Percentiles rank a stretch among this genome's conserved stretches.
Conservation (phyloP, 805 yeast species). For the Lachancea mirantina region DNA sequence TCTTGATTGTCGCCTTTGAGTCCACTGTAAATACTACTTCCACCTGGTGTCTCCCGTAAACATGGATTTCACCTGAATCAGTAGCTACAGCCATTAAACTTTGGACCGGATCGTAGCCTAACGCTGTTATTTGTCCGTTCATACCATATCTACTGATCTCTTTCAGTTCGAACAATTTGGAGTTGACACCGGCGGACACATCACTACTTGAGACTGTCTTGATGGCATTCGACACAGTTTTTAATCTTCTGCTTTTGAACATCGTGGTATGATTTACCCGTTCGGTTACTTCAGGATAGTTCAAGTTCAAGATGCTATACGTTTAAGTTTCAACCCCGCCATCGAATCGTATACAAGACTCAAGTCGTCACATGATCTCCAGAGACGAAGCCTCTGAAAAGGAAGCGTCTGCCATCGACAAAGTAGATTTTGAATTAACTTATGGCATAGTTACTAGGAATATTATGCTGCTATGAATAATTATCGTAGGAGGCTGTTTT, state of each 20-base stretch:
- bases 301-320: not conserved
- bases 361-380: too few species aligned
- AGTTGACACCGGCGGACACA: slow-evolving; percentile 24
- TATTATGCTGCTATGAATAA: too few species aligned
- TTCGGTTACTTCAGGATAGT: too few species aligned
- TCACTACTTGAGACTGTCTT: slow-evolving; percentile 28
- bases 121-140: slow-evolving; percentile 54
- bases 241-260: slow-evolving; percentile 31
- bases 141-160: slow-evolving; percentile 46
- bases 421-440: too few species aligned
- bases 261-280: too few species aligned
- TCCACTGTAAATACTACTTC: slow-evolving; percentile 55
- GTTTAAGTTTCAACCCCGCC: not conserved
- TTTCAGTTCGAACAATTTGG: slow-evolving; percentile 29
- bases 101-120: slow-evolving; percentile 85
- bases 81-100: slow-evolving; percentile 79
- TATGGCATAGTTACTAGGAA: too few species aligned
- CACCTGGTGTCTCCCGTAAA: slow-evolving; percentile 79
- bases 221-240: slow-evolving; percentile 30
- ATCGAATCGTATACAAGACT: not conserved
- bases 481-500: too few species aligned
- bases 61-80: slow-evolving; percentile 57
- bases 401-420: too few species aligned
- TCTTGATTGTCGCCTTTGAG: slow-evolving; percentile 43
- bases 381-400: too few species aligned